Evolutionary conservation across 257 asterid species (phyloP).

Genomic region (Cinchona pubescens): DNA sequence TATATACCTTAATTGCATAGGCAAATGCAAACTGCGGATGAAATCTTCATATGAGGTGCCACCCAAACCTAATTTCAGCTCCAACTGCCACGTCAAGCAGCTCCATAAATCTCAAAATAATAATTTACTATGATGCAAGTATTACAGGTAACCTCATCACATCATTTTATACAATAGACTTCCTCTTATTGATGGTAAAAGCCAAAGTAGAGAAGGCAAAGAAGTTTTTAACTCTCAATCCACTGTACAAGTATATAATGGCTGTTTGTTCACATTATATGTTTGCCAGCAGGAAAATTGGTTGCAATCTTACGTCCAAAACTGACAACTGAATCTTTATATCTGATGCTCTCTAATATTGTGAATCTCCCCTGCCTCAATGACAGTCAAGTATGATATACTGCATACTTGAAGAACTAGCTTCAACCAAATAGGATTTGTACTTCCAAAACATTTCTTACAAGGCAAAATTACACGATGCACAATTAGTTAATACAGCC

Average conservation of each 20-base stretch:
- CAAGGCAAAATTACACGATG: neutral
- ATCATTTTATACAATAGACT: neutral
- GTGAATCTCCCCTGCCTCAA: too few relatives aligned
- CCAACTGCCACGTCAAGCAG: constrained; percentile 56
- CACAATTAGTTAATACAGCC: neutral
- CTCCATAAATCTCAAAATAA: constrained; percentile 1
- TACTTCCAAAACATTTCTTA: neutral
- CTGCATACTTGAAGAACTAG: neutral
- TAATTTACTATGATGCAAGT: constrained; percentile 1
- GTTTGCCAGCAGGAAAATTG: neutral
- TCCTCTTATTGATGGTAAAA: neutral
- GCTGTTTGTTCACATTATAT: neutral
- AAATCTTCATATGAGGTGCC: constrained; percentile 87
- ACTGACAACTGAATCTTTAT: neutral
- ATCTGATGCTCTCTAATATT: neutral
- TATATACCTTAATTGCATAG: constrained; percentile 73
- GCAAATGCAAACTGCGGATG: constrained; percentile 70
- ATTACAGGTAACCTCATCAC: neutral
- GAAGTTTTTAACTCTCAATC: neutral
- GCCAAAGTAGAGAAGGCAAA: neutral
- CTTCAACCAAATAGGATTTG: neutral
- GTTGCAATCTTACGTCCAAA: neutral
- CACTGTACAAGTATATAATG: neutral
- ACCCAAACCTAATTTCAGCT: constrained; percentile 83
- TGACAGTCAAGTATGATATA: neutral